A percentile compares a stretch with the other conserved stretches of the same genome.
Evolutionary conservation across 2,329 filamentous ascomycete species (phyloP).

Genomic region (Ophiostoma sp.): DNA sequence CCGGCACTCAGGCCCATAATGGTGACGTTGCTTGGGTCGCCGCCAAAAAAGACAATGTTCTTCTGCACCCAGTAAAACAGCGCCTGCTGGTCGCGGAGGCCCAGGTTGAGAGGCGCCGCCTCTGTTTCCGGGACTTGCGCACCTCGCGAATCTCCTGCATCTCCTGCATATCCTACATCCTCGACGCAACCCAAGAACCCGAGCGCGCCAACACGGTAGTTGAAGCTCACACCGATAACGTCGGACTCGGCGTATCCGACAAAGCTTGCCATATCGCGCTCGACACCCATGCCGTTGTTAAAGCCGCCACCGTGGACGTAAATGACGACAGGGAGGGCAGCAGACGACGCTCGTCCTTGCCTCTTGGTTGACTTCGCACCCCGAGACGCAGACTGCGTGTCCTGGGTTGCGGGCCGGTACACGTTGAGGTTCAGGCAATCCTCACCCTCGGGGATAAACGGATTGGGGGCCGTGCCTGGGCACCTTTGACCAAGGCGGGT

Average conservation of each 20-base stretch:
- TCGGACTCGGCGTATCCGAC: constrained; percentile 49
- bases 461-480: constrained; percentile 22
- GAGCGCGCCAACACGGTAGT: constrained; percentile 60
- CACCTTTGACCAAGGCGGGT: constrained; percentile 23
- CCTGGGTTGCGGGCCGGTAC: constrained; percentile 33
- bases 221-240: constrained; percentile 55
- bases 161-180: too few relatives aligned
- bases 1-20: constrained; percentile 58
- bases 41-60: constrained; percentile 57
- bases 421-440: constrained; percentile 51
- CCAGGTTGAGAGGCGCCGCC: constrained; percentile 52
- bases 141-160: too few relatives aligned
- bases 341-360: too few relatives aligned
- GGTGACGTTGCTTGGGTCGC: constrained; percentile 53
- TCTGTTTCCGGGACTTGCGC: background rate
- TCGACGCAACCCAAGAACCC: constrained; percentile 55
- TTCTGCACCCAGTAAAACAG: constrained; percentile 55
- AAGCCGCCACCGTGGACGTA: constrained; percentile 62
- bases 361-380: too few relatives aligned
- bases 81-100: constrained; percentile 56
- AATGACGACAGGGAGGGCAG: constrained; percentile 45
- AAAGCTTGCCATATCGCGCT: constrained; percentile 57
- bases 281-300: constrained; percentile 48
- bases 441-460: constrained; percentile 37
- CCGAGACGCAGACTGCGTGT: constrained; percentile 21